Evolutionary conservation across 2,329 filamentous ascomycete genomes (phyloP), one percentile per base, ranked within the genome.

Genomic region (Zymoseptoria crescenta): DNA sequence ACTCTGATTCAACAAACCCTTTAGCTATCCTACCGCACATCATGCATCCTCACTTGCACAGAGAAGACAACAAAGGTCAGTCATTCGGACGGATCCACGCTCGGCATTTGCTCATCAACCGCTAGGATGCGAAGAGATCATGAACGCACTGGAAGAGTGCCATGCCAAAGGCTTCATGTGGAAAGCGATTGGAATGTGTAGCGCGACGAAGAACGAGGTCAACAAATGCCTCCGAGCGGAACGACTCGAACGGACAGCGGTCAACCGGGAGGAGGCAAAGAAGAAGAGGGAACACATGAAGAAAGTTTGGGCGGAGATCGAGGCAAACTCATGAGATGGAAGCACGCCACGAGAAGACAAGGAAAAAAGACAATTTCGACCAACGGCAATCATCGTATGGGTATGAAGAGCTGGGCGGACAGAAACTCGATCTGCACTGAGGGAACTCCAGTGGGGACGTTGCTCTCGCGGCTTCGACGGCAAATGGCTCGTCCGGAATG

Each of bases 11-110:
- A 6, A 45, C 13, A 45, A 13, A 45, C 35, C 13, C 16, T 45
- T n/a, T 16, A 10, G 35, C 35, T 7, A 16, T 45, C 35, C 35
- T 45, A 45, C 13, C 16, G 13, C 35, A 9, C 35, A 45, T 45
- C 35, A 99, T 99, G 94, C 94, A 99, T 89, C 95, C 94, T 57
- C 93, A 96, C 78, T 80, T 99, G 2, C 92, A 97, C 73, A 96
- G 91, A 28, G 91, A 94, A 74, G 87, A 96, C 73, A 96, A 96
- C 68, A 81, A 84, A 67, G 92, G 93, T 96, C 21, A 30, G 58
- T 30, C 30, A 28, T 35, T 27, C 1, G 52, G 8, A 52, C 29
- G 27, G 48, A 49, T 30, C 10, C 13, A 48, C 52, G 52, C 29
- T 41, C 29, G 45, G n/a, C 24, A 16, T 45, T 16, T 27, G 55